Conservation (phyloP, 2,329 filamentous ascomycete genomes). For the Colletotrichum sublineola region DNA sequence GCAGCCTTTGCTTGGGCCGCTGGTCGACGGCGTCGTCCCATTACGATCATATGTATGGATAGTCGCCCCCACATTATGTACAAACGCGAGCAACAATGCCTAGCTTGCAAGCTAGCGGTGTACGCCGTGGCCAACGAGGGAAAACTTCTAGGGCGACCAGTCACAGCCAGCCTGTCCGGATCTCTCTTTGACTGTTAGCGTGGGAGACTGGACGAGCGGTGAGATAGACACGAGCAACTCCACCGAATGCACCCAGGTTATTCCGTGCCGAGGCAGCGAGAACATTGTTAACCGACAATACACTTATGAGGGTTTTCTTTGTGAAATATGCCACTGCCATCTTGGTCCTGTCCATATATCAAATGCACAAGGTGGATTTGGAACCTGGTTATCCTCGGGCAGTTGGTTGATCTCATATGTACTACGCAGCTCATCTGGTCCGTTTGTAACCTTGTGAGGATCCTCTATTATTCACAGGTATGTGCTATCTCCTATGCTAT, state of each 20-base stretch:
- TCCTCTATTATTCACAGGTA: background rate
- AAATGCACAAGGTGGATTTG: background rate
- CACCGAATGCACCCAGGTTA: too few relatives aligned
- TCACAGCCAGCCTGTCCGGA: background rate
- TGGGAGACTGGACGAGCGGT: background rate
- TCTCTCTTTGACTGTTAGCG: background rate
- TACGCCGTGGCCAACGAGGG: background rate
- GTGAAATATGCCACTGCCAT: background rate
- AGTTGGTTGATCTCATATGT: background rate
- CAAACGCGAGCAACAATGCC: background rate
- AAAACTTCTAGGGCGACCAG: background rate
- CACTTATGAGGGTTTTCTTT: too few relatives aligned
- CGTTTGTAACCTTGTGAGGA: background rate
- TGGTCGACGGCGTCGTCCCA: background rate
- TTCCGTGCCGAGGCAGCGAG: background rate
- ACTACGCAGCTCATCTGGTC: background rate
- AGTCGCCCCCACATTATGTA: background rate
- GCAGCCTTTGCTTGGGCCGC: background rate
- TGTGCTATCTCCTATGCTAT: too few relatives aligned
- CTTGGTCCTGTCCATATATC: background rate
- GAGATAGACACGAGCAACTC: too few relatives aligned
- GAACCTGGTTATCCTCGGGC: background rate
- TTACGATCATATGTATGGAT: background rate
- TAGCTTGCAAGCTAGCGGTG: background rate
- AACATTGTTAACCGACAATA: background rate